Conservation (phyloP, 805 yeast genomes). For the Debaryomyces tyrocola region DNA sequence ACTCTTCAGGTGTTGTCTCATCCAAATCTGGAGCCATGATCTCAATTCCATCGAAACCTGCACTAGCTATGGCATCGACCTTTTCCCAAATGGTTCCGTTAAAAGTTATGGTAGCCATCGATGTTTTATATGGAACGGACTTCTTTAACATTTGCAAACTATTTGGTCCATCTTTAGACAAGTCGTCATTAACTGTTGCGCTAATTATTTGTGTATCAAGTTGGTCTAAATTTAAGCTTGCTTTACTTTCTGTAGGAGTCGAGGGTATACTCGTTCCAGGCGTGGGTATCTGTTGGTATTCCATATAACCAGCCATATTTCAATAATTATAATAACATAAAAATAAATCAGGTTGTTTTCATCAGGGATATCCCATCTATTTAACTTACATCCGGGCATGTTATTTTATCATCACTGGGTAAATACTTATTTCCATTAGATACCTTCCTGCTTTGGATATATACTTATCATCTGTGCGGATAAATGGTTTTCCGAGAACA, state of each 20-base stretch:
- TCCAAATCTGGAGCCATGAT: slow-evolving; percentile 13
- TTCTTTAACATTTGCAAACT: neutral
- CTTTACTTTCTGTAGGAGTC: neutral
- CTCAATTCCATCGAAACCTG: slow-evolving; percentile 16
- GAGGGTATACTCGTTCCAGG: neutral
- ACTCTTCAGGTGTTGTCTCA: slow-evolving; percentile 8
- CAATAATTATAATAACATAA: neutral
- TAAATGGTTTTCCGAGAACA: too few relatives aligned
- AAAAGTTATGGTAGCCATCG: slow-evolving; percentile 12
- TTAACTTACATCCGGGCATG: too few relatives aligned
- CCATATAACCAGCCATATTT: neutral
- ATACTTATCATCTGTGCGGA: too few relatives aligned
- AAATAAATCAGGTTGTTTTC: too few relatives aligned
- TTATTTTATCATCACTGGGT: too few relatives aligned
- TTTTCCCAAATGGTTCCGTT: slow-evolving; percentile 13
- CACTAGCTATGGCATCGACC: slow-evolving; percentile 9
- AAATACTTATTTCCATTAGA: too few relatives aligned
- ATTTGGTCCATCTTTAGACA: neutral
- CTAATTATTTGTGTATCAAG: neutral
- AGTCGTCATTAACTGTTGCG: neutral
- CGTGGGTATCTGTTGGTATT: neutral
- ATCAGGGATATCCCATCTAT: too few relatives aligned
- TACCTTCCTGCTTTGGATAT: too few relatives aligned
- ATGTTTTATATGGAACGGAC: slow-evolving; percentile 2
- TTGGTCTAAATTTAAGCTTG: neutral